Evolutionary conservation across 2,329 filamentous ascomycete genomes (phyloP).

Genomic region (Arachnopeziza araneosa): DNA sequence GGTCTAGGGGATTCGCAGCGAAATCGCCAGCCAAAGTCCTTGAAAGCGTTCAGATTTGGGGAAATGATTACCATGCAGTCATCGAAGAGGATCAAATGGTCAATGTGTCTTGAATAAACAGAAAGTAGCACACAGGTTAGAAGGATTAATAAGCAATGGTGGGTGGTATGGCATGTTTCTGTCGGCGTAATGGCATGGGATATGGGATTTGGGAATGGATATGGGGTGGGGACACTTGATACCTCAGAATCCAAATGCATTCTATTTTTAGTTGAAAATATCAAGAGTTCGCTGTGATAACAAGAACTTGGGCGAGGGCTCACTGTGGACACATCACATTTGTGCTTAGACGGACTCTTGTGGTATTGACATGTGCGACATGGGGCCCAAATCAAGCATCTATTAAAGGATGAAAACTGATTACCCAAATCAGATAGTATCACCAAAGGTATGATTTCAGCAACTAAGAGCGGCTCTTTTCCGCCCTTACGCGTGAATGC

Average conservation of each 20-base stretch:
- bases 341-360: too few relatives aligned
- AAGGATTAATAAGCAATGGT: neutral
- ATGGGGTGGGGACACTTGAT: neutral
- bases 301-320: too few relatives aligned
- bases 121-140: neutral
- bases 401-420: too few relatives aligned
- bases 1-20: slow-evolving; percentile 67
- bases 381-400: too few relatives aligned
- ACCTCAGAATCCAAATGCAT: neutral
- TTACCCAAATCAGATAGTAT: too few relatives aligned
- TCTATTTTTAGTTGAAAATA: neutral
- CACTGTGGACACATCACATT: too few relatives aligned
- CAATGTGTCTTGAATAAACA: neutral
- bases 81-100: slow-evolving; percentile 77
- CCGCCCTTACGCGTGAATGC: too few relatives aligned
- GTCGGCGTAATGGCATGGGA: neutral
- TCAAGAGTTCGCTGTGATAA: too few relatives aligned
- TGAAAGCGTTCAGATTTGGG: slow-evolving; percentile 59
- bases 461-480: too few relatives aligned
- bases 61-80: slow-evolving; percentile 52
- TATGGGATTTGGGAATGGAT: neutral
- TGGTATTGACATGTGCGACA: too few relatives aligned
- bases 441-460: too few relatives aligned
- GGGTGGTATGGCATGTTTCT: neutral
- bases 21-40: slow-evolving; percentile 65